phyloP scores from a whole-genome alignment of 495 filamentous ascomycete species.

The Penicillium flavigenum region DNA sequence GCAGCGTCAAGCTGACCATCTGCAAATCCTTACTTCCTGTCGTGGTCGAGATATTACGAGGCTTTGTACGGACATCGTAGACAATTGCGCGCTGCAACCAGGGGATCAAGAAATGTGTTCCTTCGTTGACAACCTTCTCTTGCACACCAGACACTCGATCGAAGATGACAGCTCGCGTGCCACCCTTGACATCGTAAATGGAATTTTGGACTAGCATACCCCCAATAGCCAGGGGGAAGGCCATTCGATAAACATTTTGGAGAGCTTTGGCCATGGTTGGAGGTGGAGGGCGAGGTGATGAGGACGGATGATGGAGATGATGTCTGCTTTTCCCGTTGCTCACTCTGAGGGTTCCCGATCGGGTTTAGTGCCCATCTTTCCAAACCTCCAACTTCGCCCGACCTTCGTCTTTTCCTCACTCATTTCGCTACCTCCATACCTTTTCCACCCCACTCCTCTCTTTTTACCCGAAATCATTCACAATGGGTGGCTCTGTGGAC shows the following conservation, averaged over 20 bases:
- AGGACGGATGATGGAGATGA: conserved; percentile 22
- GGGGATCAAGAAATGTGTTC: conserved; percentile 93
- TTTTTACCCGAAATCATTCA: conserved; percentile 34
- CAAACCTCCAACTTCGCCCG: conserved; percentile 37
- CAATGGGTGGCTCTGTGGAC: conserved; percentile 68
- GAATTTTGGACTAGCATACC: conserved; percentile 64
- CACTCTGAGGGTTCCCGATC: conserved; percentile 32
- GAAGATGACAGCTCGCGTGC: conserved; percentile 95
- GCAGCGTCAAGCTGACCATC: conserved; percentile 98
- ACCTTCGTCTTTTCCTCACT: conserved; percentile 36
- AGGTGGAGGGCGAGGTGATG: conserved; percentile 25
- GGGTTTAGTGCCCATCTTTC: conserved; percentile 38
- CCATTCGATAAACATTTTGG: conserved; percentile 63
- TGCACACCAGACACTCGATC: conserved; percentile 90
- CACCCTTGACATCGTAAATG: conserved; percentile 96
- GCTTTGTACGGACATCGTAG: conserved; percentile 98
- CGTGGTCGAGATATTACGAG: conserved; percentile 94
- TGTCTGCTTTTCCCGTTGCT: conserved; percentile 40
- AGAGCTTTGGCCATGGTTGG: conserved; percentile 61
- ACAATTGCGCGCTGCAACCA: conserved; percentile 95
- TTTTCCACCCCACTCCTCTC: conserved; percentile 22
- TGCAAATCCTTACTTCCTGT: conserved; percentile 98
- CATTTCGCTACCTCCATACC: conserved; percentile 23
- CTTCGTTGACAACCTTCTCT: conserved; percentile 89
- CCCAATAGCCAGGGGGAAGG: conserved; percentile 67